Evolutionary conservation across 176 grass and related monocot genomes (phyloP).

Genomic region (Rhynchospora tenuis): DNA sequence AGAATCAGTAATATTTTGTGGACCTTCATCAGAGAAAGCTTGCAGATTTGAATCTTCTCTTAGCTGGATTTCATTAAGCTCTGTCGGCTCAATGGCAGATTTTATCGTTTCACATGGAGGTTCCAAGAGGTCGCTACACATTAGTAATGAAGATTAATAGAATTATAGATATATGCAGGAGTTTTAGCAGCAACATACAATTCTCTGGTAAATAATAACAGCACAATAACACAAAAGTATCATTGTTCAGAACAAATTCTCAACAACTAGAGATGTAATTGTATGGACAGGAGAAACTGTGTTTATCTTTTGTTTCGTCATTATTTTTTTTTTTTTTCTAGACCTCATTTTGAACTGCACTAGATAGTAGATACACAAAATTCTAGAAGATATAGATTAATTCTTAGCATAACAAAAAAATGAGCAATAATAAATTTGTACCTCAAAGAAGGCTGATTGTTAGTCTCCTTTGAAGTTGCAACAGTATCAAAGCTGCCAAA

Average conservation of each 20-base stretch:
- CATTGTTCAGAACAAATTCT: not conserved
- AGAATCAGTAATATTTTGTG: constrained; percentile 7
- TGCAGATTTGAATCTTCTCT: constrained; percentile 20
- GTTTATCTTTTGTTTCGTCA: not conserved
- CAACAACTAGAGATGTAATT: constrained; percentile 1
- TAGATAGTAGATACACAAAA: not conserved
- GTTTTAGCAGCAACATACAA: not conserved
- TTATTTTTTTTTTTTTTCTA: constrained; percentile 27
- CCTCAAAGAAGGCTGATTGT: constrained; percentile 41
- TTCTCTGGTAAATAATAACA: not conserved
- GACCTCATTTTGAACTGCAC: not conserved
- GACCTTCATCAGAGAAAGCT: not conserved
- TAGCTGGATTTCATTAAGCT: constrained; percentile 3
- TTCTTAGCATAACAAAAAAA: constrained; percentile 17
- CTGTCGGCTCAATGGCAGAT: constrained; percentile 7
- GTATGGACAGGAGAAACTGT: not conserved
- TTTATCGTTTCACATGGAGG: not conserved
- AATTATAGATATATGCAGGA: not conserved
- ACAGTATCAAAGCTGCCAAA: constrained; percentile 61
- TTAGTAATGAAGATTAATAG: not conserved
- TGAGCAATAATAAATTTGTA: constrained; percentile 16
- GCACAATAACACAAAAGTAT: not conserved
- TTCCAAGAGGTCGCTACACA: constrained; percentile 10
- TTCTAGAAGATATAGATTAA: not conserved
- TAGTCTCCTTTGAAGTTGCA: constrained; percentile 33